Conservation (phyloP, 179 eudicot species). For the Silene noctiflora region DNA sequence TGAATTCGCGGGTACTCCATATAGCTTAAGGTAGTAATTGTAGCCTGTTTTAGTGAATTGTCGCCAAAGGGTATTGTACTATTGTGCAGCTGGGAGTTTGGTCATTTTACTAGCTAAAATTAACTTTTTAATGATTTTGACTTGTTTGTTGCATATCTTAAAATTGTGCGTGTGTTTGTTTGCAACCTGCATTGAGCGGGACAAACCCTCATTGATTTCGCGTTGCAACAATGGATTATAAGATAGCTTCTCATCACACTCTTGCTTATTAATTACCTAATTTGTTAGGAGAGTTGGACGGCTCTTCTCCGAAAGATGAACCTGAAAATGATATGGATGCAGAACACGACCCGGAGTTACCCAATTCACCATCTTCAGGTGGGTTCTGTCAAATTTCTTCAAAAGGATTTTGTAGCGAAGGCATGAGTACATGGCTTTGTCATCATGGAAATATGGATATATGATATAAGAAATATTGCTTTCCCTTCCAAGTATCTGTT, state of each 20-base stretch:
- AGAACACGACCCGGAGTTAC: constrained; percentile 55
- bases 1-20: neutral
- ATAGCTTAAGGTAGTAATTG: neutral
- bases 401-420: constrained; percentile 97
- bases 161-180: neutral
- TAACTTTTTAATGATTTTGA: neutral
- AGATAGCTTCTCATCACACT: constrained; percentile 6
- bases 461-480: constrained; percentile 73
- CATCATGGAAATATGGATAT: constrained; percentile 67
- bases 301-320: constrained; percentile 65
- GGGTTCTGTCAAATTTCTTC: constrained; percentile 97
- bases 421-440: constrained; percentile 68
- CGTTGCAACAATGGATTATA: neutral
- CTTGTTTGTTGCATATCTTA: neutral
- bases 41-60: neutral
- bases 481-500: constrained; percentile 55
- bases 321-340: constrained; percentile 66
- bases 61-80: neutral
- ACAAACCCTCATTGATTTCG: neutral
- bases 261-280: neutral
- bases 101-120: neutral
- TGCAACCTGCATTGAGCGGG: neutral
- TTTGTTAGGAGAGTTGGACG: constrained; percentile 78
- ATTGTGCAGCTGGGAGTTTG: neutral
- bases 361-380: constrained; percentile 99